Evolutionary conservation across 306 rosid species (phyloP), one percentile per base, ranked within the genome.

Genomic region (Corylus avellana): DNA sequence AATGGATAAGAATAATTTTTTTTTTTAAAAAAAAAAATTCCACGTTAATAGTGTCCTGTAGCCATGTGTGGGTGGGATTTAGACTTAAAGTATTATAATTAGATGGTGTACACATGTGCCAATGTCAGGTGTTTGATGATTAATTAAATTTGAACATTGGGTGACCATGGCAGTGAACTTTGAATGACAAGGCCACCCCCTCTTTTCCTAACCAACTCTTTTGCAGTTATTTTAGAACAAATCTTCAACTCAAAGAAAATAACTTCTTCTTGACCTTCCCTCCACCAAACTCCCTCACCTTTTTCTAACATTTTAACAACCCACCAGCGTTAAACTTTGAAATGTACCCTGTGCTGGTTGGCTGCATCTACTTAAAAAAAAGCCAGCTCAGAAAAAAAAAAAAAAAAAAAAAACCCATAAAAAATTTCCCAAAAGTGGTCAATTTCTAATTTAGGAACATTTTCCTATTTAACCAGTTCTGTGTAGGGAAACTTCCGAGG

Each of bases 171-270:
- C 27, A 8, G 56, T 68, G 35, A 57, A 42, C 54, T 69, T 73
- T 76, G 76, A 55, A 74, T 2, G 74, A 51, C 74, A 51, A 58
- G 56, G 39, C 56, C 35, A 32, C 35, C 35, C 35, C 18, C 20
- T 1, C 13, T 20, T 59, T 72, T 32, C 51, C 44, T 56, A 51
- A 55, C 85, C 74, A 75, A 78, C 77, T 50, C 16, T 8, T 64
- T 55, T 18, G 18, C 63, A 63, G 37, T 55, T 17, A 61, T 63
- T 17, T 44, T 39, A 47, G 70, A 62, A 42, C 81, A 70, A 44
- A 76, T 74, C 85, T 85, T 88, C 73, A 77, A 88, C 77, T 7
- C 78, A 50, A 83, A 84, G 86, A 75, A 78, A 48, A 48, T 6
- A 27, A 11, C 74, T 8, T 2, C 11, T 54, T 25, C 64, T 72